Conservation (phyloP, 176 grass and related monocot species). For the Ensete glaucum region DNA sequence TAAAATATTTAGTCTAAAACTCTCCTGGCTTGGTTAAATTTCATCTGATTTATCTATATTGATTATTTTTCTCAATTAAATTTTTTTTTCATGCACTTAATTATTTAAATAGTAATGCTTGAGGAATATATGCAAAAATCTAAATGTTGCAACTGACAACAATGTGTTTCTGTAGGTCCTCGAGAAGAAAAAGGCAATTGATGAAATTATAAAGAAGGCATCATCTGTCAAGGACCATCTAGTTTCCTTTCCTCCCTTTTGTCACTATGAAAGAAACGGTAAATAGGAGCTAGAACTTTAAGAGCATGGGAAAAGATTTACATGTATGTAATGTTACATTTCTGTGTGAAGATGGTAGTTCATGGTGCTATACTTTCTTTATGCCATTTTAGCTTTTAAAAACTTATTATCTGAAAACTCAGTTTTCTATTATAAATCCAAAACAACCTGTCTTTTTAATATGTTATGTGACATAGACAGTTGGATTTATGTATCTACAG, state of each 20-base stretch:
- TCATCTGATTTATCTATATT: no score
- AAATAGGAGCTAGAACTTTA: not conserved
- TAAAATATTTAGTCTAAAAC: not conserved
- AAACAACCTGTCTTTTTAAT: no score
- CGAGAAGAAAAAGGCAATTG: conserved; percentile 49
- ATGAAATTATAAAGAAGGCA: conserved; percentile 53
- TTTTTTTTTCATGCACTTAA: not conserved
- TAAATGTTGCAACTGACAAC: conserved; percentile 19
- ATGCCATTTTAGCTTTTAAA: no score
- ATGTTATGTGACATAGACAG: not conserved
- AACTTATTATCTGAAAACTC: no score
- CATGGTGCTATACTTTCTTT: no score
- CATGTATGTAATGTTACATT: not conserved
- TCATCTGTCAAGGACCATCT: conserved; percentile 50
- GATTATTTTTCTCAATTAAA: not conserved
- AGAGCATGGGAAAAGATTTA: conserved; percentile 1
- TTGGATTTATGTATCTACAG: not conserved
- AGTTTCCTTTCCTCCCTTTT: conserved; percentile 39
- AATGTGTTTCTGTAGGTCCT: conserved; percentile 32
- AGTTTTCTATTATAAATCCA: no score
- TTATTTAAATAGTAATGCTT: conserved; percentile 2
- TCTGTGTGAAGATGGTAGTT: not conserved
- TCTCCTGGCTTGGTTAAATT: no score
- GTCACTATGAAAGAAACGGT: conserved; percentile 59
- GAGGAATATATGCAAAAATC: not conserved